Evolutionary conservation across 2,329 filamentous ascomycete species (phyloP), one percentile per base, ranked within the genome.

Genomic region (Nothophoma quercina): DNA sequence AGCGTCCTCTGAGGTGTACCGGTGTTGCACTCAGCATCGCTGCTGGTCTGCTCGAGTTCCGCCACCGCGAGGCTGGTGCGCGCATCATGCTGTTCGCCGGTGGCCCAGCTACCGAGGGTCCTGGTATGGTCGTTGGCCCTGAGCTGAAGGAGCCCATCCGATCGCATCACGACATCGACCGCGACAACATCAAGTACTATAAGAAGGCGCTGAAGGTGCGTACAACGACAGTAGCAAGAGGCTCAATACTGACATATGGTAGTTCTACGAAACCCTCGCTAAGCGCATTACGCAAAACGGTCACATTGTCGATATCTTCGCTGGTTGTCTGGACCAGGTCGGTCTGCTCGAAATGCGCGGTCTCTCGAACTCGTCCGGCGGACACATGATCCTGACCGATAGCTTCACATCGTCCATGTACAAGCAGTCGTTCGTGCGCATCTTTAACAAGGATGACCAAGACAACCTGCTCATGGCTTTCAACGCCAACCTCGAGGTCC

Each of bases 391-490:
- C 59, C 79, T 99, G 60, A 98, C 95, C 1, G 95, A 99, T 75
- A 97, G 93, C 74, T 99, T 99, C 74, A 98, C 93, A 4, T 96
- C 95, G 0, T 98, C 93, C 52, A 97, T 99, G 88, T 99, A 98
- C 82, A 97, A 95, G 79, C 95, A 99, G 74, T 98, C 95, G 0
- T 99, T 99, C 69, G 89, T 96, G 43, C 89, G 96, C 53, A 88
- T 99, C 15, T 99, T 99, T 70, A 95, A 99, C 73, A 97, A 97
- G 77, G 95, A 99, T 70, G 91, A 84, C 1, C 89, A 96, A 53
- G 95, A 97, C 62, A 96, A 97, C 72, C 83, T 99, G 12, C 78
- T 96, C 8, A 99, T 99, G 95, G 95, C 92, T 35, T 99, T 99
- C 81, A 99, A 99, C 70, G 95, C 92, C 25, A 92, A 93, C 9